Percentiles rank a stretch among this genome's conserved stretches.
Conservation (phyloP, 2,329 filamentous ascomycete genomes). For the Clonostachys byssicola region DNA sequence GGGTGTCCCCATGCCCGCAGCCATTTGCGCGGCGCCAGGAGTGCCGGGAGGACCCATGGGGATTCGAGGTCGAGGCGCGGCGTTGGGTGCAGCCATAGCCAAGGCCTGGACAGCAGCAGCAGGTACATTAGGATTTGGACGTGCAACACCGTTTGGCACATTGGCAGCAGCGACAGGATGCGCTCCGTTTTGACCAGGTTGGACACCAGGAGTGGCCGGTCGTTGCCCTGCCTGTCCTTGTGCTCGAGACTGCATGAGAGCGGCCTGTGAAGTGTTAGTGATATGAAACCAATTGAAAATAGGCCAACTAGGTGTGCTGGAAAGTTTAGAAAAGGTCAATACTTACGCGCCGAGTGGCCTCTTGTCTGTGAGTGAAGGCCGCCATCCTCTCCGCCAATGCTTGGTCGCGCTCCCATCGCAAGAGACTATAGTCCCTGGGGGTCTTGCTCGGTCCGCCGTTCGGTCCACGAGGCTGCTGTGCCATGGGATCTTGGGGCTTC, state of each 20-base stretch:
- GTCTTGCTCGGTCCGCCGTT: conserved; percentile 59
- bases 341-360: conserved; percentile 52
- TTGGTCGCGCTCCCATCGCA: conserved; percentile 84
- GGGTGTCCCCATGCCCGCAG: conserved; percentile 26
- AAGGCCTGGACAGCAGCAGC: conserved; percentile 26
- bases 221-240: conserved; percentile 40
- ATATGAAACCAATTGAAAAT: background rate
- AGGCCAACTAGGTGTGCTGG: background rate
- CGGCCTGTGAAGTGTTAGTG: conserved; percentile 19
- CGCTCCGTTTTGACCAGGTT: conserved; percentile 15
- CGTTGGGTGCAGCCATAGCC: conserved; percentile 4
- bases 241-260: conserved; percentile 39
- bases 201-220: conserved; percentile 31
- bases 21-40: conserved; percentile 6
- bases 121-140: conserved; percentile 25
- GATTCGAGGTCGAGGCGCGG: conserved; percentile 44
- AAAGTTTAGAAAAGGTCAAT: background rate
- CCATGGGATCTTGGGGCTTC: conserved; percentile 66
- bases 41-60: conserved; percentile 39
- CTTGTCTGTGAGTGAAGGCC: conserved; percentile 53
- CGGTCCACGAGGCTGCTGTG: conserved; percentile 35
- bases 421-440: conserved; percentile 83
- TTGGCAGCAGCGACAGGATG: background rate
- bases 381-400: conserved; percentile 56
- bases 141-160: background rate